Percentiles rank a stretch among this genome's conserved stretches.
Conservation (phyloP, 495 filamentous ascomycete genomes). For the Neurospora sp. region DNA sequence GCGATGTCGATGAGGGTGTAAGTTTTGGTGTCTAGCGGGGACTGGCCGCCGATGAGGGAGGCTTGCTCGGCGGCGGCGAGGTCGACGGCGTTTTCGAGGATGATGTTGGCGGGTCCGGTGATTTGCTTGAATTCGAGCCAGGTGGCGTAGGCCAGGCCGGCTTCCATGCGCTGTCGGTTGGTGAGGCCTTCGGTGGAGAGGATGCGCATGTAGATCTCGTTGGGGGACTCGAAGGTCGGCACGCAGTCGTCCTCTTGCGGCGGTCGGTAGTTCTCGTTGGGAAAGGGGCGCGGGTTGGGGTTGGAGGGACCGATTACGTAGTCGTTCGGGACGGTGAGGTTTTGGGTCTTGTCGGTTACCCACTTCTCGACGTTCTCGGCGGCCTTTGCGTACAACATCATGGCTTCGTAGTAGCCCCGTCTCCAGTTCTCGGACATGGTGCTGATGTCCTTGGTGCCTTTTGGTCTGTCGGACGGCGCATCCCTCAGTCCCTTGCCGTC, state of each 20-base stretch:
- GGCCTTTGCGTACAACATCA: constrained; percentile 65
- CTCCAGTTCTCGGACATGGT: constrained; percentile 71
- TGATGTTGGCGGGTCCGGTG: constrained; percentile 16
- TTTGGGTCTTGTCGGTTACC: constrained; percentile 52
- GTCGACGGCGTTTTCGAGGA: constrained; percentile 22
- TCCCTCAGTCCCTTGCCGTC: constrained; percentile 58
- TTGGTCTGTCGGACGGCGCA: constrained; percentile 16
- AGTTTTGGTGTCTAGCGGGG: constrained; percentile 49
- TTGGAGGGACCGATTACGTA: constrained; percentile 74
- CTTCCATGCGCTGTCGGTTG: constrained; percentile 61
- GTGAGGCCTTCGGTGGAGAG: constrained; percentile 68
- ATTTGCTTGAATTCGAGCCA: constrained; percentile 72
- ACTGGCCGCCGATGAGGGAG: constrained; percentile 15
- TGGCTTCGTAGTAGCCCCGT: constrained; percentile 67
- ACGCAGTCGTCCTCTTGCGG: constrained; percentile 65
- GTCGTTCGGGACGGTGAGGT: constrained; percentile 56
- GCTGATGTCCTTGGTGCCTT: constrained; percentile 49
- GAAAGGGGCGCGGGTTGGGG: constrained; percentile 63
- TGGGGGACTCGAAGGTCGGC: constrained; percentile 49
- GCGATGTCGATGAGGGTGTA: constrained; percentile 44
- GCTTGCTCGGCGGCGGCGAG: constrained; percentile 17
- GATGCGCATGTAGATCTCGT: constrained; percentile 67
- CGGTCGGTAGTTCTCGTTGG: constrained; percentile 42
- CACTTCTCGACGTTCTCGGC: constrained; percentile 75
- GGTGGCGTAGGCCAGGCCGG: constrained; percentile 69